These are phyloP conservation scores for Tarenaya hassleriana DNA, from an alignment of 345 rosid species.

Conservation along the genomic window DNA sequence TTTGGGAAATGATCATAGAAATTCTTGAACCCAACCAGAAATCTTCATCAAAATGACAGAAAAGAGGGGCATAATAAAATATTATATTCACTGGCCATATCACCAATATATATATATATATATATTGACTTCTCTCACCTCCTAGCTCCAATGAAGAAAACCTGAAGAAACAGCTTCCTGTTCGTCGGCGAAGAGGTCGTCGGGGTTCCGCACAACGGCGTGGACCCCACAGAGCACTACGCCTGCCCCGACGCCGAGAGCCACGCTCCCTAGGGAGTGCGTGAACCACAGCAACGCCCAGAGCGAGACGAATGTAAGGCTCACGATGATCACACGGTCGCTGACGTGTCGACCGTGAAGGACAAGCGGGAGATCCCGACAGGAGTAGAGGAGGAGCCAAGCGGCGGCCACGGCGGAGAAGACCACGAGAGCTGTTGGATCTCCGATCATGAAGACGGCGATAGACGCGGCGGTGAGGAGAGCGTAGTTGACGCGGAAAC, in stretches of 20 bases:
- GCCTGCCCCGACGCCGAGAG: conserved; percentile 27
- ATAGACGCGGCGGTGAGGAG: conserved; percentile 19
- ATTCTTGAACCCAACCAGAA: too few relatives aligned
- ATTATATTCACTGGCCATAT: too few relatives aligned
- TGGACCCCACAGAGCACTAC: conserved; percentile 29
- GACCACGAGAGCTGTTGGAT: conserved; percentile 30
- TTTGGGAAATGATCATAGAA: too few relatives aligned
- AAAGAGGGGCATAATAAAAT: too few relatives aligned
- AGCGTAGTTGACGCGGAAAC: conserved; percentile 40
- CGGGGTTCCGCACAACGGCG: conserved; percentile 28
- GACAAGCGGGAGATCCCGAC: conserved; percentile 36
- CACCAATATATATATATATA: too few relatives aligned
- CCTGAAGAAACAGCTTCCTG: conserved; percentile 21
- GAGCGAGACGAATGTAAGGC: conserved; percentile 27
- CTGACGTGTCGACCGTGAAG: conserved; percentile 27
- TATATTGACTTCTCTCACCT: too few relatives aligned
- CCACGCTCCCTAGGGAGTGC: conserved; percentile 23
- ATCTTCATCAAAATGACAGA: too few relatives aligned
- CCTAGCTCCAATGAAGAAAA: conserved; percentile 29
- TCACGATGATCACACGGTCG: conserved; percentile 27
- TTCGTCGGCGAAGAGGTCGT: conserved; percentile 33
- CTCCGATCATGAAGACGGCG: conserved; percentile 24
- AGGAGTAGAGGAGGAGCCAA: conserved; percentile 41
- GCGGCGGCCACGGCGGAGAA: conserved; percentile 19
- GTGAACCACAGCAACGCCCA: conserved; percentile 33